Base-by-base conservation (phyloP, 169 alveolate species). In the Plasmodium sp. region DNA sequence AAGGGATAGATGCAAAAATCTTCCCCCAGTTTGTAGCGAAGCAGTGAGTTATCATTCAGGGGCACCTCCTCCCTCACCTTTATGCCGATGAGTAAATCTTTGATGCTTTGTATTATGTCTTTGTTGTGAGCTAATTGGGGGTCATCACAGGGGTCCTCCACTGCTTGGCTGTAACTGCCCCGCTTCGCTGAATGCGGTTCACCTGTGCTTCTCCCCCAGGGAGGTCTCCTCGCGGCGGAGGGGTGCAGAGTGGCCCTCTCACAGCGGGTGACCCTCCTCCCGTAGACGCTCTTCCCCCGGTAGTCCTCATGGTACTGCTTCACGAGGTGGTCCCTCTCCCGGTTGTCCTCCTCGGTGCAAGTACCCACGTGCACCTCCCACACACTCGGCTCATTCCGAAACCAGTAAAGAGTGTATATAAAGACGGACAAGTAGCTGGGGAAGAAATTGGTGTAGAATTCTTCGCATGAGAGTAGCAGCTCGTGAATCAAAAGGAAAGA, bases 221-320 rank as follows among this genome's bases (percentile, higher is more conserved):
- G 33, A 58, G 3, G 5, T 2, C 14, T 85, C 80, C 33, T 39
- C 77, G 9, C 10, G 6, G 80, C 58, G 33, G 2, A 39, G 0
- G 27, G 27, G 45, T 18, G 82, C 5, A 14, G 18, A 41, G 5
- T 36, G 16, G 12, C 22, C 31, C 22, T 27, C 9, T 41, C 43
- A 3, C 34, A 34, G 12, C 10, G 22, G 5, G 27, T 56, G 4
- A 2, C 22, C 14, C 48, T 33, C 3, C 72, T 79, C 3, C 54
- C 72, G 58, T 75, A 74, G 41, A 48, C 79, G 5, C 85, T 85
- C 3, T 48, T 45, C 34, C 58, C 54, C 27, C 79, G 75, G 58
- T 85, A 85, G 33, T 85, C 77, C 43, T 85, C 93, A 75, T 85
- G 74, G 27, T 85, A 85, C 56, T 51, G 93, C 18, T 85, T 85